Base-by-base conservation (phyloP, 345 rosid species). In the Brassica incana region DNA sequence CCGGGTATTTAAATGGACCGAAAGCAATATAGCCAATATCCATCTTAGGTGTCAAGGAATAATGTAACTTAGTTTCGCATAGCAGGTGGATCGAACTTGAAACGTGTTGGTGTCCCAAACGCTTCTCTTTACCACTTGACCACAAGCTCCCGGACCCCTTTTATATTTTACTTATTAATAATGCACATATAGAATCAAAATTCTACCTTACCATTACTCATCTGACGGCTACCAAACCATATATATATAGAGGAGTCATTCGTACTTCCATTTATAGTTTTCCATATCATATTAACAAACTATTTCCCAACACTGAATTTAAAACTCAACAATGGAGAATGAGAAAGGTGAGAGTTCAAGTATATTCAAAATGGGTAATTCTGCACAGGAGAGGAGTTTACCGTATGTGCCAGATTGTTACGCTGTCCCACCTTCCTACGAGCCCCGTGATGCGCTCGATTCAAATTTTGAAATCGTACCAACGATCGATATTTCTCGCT, bases 301-400 rank as follows among this genome's bases (percentile, higher is more conserved):
- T 15, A 12, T 48, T 48, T 12, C 15, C 30, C 65, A 60, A 23
- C 32, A 9, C 32, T 59, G 12, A 4, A 8, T 59, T 70, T 56
- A 38, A 65, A 78, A 45, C 20, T 8, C 69, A 67, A 45, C 32
- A 67, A 85, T 85, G 90, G 79, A 83, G 48, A 74, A 70, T 25
- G 72, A 78, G 2, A 32, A 83, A 59, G 69, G 73, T 66, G 64
- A 32, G 77, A 45, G 33, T 48, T 40, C 88, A 1, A 79, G 79
- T 61, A 68, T 79, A 36, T 85, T 86, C 73, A 48, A 82, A 23
- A 85, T 56, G 60, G 94, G 86, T 1, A 81, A 82, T 36, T 81
- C 69, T 66, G 91, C 90, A 3, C 89, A 87, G 65, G 90, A 88
- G 77, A 83, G 71, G 20, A 74, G 83, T 1, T 77, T 86, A 62